Evolutionary conservation across 169 alveolate genomes (phyloP).

Genomic region (Toxoplasma gondii): DNA sequence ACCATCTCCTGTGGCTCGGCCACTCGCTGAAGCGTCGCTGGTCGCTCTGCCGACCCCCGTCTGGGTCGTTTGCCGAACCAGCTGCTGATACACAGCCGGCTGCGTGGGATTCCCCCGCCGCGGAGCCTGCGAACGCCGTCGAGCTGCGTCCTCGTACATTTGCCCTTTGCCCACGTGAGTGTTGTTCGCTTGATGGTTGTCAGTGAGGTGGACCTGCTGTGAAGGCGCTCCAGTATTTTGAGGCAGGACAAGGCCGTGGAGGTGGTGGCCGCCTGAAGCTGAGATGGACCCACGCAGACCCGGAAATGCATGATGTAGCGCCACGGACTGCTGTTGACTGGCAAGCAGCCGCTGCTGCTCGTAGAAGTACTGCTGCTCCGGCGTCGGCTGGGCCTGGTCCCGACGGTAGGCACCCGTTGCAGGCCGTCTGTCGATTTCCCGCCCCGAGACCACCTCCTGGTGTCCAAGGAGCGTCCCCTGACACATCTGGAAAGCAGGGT

Average conservation of each 20-base stretch:
- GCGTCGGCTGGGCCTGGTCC: background rate
- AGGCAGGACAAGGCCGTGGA: background rate
- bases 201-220: background rate
- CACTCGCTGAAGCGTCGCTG: background rate
- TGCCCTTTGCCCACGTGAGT: background rate
- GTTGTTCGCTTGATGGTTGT: background rate
- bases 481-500: too few species aligned
- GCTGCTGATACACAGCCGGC: background rate
- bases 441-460: background rate
- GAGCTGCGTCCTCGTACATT: slow-evolving; percentile 4
- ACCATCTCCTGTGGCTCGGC: background rate
- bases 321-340: background rate
- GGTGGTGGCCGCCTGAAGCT: background rate
- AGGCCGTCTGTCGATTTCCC: background rate
- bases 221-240: background rate
- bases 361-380: background rate
- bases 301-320: background rate
- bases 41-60: background rate
- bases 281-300: background rate
- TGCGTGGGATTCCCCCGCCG: background rate
- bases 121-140: background rate
- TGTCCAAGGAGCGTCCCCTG: background rate
- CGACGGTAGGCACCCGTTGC: background rate
- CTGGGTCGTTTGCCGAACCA: background rate
- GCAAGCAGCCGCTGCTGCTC: background rate